Evolutionary conservation across 2,329 filamentous ascomycete species (phyloP).

Genomic region (Fusarium bactridioides): DNA sequence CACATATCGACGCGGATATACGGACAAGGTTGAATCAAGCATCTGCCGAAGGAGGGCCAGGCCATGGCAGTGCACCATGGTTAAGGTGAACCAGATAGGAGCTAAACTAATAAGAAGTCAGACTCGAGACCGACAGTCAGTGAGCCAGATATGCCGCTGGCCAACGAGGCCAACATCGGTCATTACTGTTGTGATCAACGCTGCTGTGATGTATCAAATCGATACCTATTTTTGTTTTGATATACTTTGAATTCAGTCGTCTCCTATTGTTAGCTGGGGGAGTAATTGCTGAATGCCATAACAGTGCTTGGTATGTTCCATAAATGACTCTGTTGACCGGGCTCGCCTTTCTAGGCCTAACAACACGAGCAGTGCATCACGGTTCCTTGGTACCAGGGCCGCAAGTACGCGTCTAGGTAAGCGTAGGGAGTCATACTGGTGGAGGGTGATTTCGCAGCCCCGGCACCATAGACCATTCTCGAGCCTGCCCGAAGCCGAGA

Average conservation of each 20-base stretch:
- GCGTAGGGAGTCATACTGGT: background rate
- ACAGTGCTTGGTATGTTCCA: background rate
- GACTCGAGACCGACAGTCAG: background rate
- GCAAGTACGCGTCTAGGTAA: background rate
- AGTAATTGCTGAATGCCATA: background rate
- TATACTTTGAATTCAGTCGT: background rate
- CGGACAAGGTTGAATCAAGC: background rate
- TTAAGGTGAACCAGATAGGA: background rate
- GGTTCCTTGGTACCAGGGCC: background rate
- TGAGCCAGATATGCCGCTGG: background rate
- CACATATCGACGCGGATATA: background rate
- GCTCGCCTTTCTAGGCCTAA: background rate
- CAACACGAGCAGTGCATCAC: background rate
- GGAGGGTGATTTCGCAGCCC: background rate
- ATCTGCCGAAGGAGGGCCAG: background rate
- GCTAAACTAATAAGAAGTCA: background rate
- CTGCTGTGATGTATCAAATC: background rate
- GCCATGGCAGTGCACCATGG: background rate
- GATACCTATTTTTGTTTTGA: background rate
- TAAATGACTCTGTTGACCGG: background rate
- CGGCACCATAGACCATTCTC: background rate
- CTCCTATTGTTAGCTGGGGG: background rate
- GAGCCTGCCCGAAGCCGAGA: background rate
- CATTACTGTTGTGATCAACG: background rate
- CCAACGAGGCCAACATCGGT: background rate